Evolutionary conservation across 345 rosid species (phyloP).

Genomic region (Eucalyptus sp.): DNA sequence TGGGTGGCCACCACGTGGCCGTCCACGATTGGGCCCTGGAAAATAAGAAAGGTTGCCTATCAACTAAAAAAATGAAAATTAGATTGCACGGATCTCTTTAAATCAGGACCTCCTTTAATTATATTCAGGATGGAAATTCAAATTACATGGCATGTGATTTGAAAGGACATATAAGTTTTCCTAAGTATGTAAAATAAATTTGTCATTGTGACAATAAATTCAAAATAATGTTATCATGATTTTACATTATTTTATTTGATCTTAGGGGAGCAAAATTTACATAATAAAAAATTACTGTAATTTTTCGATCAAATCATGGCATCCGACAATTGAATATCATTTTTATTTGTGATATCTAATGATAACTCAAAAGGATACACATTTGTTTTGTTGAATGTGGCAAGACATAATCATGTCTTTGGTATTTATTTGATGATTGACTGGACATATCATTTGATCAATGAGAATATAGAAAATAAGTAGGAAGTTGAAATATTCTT

Average conservation of each 20-base stretch:
- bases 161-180: not conserved
- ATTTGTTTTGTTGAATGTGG: not conserved
- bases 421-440: not conserved
- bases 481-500: not conserved
- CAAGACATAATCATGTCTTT: not conserved
- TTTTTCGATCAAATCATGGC: not conserved
- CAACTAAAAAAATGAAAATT: not conserved
- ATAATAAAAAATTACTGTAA: not conserved
- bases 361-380: not conserved
- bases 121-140: not conserved
- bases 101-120: not conserved
- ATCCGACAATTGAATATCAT: not conserved
- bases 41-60: not conserved
- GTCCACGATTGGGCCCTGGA: not conserved
- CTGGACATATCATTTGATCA: not conserved
- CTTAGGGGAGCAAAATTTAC: not conserved
- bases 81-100: not conserved
- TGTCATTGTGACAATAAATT: not conserved
- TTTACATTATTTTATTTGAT: not conserved
- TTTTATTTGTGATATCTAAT: rapidly evolving
- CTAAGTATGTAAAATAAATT: not conserved
- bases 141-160: not conserved
- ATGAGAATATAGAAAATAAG: not conserved
- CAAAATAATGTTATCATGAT: not conserved
- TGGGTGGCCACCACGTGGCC: not conserved